Evolutionary conservation across 1,284 basidiomycete genomes (phyloP), one percentile per base, ranked within the genome.

Genomic region (Puccinia sorghi): DNA sequence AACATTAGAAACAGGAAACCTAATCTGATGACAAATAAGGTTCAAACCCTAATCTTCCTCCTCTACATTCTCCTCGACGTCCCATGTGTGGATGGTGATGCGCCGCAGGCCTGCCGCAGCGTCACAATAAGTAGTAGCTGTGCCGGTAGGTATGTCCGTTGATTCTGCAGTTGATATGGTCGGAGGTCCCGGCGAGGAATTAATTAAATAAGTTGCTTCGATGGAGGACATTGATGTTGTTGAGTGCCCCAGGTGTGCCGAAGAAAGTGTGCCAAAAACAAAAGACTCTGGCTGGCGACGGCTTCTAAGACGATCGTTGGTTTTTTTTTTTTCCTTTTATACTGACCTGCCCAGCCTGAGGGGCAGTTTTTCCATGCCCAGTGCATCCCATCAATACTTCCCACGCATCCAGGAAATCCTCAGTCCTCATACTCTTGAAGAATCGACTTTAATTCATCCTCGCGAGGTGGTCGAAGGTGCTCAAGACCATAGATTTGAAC

Each of bases 301-400:
- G 63, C 61, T 43, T 76, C 61, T 0, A 76, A 43, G 3, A 76
- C 43, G 0, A 76, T 39, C 0, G 25, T 67, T 37, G 73, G 63
- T 11, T 25, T 0, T 27, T 43, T 54, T 64, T 41, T 37, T 2
- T 48, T 43, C 13, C 72, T 46, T n/a, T n/a, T 50, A 46, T 64
- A 74, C 41, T 74, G 72, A 9, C 72, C 59, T 48, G 41, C 37
- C 8, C 20, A 56, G 7, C 50, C 71, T 11, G 17, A 9, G 12
- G 39, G 71, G 39, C 71, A 61, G 71, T 74, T 74, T 20, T 64
- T 64, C 72, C 72, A 61, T 32, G 37, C 43, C 72, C 72, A 74
- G 37, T 74, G 59, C 72, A 57, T 72, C 17, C 71, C 54, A 22
- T 57, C 32, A 43, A 72, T 27, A 0, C 17, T n/a, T 1, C 52